Base-by-base conservation (phyloP, 306 rosid genomes). In the Dalbergia cochinchinensis region DNA sequence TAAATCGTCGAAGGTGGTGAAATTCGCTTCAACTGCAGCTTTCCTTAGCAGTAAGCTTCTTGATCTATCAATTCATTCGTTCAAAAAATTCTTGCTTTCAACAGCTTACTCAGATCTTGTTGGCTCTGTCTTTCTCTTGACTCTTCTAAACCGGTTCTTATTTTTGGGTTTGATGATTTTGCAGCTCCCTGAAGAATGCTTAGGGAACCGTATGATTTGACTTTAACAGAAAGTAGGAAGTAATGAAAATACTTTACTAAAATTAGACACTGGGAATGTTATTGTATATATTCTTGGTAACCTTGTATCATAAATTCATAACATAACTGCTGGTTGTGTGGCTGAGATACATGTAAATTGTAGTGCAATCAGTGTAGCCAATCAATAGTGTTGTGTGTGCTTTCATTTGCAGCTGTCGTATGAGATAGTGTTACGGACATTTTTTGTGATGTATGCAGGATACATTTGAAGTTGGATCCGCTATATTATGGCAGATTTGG, bases 401-500 rank as follows among this genome's bases (percentile, higher is more conserved):
- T 77, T 54, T 80, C 41, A 22, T 65, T 39, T 31, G 37, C 10
- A 35, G 42, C 60, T 71, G 50, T 53, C 37, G 5, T 39, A 11
- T 81, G 64, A 48, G 51, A 68, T 47, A 53, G 39, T 37, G 66
- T 79, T 47, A 45, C 55, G 13, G 58, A 79, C 19, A 76, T 5
- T 41, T 22, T 37, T 76, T 71, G 20, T 45, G 41, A 54, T 65
- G 61, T 74, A 3, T 86, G 71, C 80, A 59, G 83, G 82, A 66
- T 63, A 13, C 50, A 11, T 58, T 55, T 39, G 60, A 65, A 64
- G 79, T 10, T 54, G 66, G 75, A 47, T 55, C 11, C 5, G 33
- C 76, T 8, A 11, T 9, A 77, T 48, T 18, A 93, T 93, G 98
- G 97, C 91, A 7, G 93, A 93, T 68, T 76, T 93, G 61, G 98